Evolutionary conservation across 73 alveolate species (phyloP), one percentile per base, ranked within the genome.

Genomic region (Vitrella brassicaformis): DNA sequence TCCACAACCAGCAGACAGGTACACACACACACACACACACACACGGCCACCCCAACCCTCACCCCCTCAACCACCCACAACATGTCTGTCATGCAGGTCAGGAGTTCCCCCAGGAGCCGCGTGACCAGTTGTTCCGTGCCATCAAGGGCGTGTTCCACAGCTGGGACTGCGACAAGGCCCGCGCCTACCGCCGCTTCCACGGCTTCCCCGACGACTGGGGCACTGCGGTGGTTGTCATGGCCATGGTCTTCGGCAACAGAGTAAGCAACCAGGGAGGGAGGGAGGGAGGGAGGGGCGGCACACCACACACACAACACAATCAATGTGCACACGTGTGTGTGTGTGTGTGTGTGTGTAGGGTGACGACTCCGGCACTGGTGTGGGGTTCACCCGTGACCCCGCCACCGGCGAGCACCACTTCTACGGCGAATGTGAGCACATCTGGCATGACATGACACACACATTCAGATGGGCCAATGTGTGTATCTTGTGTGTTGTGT

Each of bases 371-470:
- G 94, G 90, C n/a, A 85, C 90, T 19, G 94, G 94, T 32, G 94
- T 88, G 18, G 94, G 90, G 67, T 88, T 88, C 81, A 88, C 94
- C 47, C 71, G 94, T 67, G 82, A 88, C 47, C 91, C 94, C n/a
- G 79, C 92, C 47, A 85, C 85, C 7, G 94, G 94, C 19, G 90
- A 80, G 72, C 85, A 85, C 74, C 74, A 84, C 31, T 88, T 88
- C 88, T 84, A 84, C 71, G 94, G 94, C 14, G 94, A 88, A 74
- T 88, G n/a, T n/a, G n/a, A n/a, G n/a, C n/a, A n/a, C n/a, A n/a
- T n/a, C n/a, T n/a, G n/a, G n/a, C n/a, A n/a, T n/a, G n/a, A n/a
- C n/a, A n/a, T n/a, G n/a, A n/a, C n/a, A n/a, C n/a, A n/a, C n/a
- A n/a, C n/a, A n/a, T n/a, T n/a, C n/a, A n/a, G n/a, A n/a, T n/a